phyloP scores from a whole-genome alignment of 345 rosid species.

The Populus nigra region DNA sequence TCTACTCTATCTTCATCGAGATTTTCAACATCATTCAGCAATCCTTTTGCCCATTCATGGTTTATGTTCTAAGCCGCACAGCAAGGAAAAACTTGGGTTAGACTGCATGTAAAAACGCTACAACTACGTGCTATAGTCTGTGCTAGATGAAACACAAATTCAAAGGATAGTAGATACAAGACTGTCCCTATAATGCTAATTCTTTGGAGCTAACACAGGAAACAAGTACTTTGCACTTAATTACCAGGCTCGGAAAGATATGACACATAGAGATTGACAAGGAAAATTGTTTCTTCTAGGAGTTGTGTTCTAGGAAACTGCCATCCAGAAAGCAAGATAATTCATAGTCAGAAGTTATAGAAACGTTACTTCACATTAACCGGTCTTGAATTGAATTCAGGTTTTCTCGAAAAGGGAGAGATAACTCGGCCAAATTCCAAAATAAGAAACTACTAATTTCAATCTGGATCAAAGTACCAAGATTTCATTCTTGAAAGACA shows the following conservation, averaged over 20 bases:
- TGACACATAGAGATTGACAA: neutral
- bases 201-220: neutral
- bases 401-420: neutral
- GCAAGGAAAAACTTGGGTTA: neutral
- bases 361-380: neutral
- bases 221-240: too few species aligned
- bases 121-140: neutral
- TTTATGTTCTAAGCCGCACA: constrained; percentile 20
- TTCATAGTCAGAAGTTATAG: neutral
- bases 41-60: constrained; percentile 24
- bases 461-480: neutral
- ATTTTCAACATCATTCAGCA: constrained; percentile 21
- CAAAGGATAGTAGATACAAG: too few species aligned
- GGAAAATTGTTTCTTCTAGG: neutral
- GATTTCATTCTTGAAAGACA: neutral
- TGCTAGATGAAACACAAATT: neutral
- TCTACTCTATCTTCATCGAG: constrained; percentile 36
- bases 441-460: neutral
- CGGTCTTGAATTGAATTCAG: neutral
- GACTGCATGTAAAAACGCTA: neutral
- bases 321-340: neutral
- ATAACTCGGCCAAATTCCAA: neutral
- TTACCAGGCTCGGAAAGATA: neutral
- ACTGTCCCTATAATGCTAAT: neutral
- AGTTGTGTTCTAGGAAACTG: neutral